Evolutionary conservation across 345 rosid species (phyloP), one percentile per base, ranked within the genome.

Genomic region (Eucalyptus marginata): DNA sequence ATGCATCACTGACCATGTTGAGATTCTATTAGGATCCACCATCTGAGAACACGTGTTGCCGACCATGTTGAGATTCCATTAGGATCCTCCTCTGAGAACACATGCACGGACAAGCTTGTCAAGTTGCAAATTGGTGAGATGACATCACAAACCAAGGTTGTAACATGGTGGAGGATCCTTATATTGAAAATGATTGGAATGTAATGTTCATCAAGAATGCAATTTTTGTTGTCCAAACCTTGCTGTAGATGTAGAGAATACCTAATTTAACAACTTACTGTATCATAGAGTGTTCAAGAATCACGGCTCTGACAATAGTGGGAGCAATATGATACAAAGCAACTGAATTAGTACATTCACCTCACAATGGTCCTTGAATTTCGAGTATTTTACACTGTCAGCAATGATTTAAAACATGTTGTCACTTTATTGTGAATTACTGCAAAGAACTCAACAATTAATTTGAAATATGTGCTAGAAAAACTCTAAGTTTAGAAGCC

Each of bases 391-490:
- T 76, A 98, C 96, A 91, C 84, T 90, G 92, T 98, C 97, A 89
- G 98, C 94, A 93, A 96, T 88, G 40, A 98, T 95, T 94, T 92
- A 97, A 80, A 89, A 99, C 99, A 89, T 96, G 99, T 89, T 95
- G 99, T 87, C 97, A 94, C 94, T 94, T 97, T 97, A 98, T 89
- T 86, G 99, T 93, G 91, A 98, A 98, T 98, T 98, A 98, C 97
- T 98, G 95, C 92, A 92, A 33, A 90, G 88, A 43, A 91, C 86
- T 88, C 59, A 86, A 59, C 68, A 11, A 81, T 89, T 64, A 68
- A 31, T 68, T 68, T 10, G 7, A n/a, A 91, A 89, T 87, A 68
- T 22, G 88, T 44, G 29, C 84, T 31, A 88, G 40, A 44, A 29
- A 64, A 64, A 14, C 5, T n/a, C 17, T 29, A 5, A 64, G 36